A percentile compares a stretch with the other conserved stretches of the same genome.
phyloP scores from a whole-genome alignment of 148 eudicot species.

The Fagopyrum esculentum region DNA sequence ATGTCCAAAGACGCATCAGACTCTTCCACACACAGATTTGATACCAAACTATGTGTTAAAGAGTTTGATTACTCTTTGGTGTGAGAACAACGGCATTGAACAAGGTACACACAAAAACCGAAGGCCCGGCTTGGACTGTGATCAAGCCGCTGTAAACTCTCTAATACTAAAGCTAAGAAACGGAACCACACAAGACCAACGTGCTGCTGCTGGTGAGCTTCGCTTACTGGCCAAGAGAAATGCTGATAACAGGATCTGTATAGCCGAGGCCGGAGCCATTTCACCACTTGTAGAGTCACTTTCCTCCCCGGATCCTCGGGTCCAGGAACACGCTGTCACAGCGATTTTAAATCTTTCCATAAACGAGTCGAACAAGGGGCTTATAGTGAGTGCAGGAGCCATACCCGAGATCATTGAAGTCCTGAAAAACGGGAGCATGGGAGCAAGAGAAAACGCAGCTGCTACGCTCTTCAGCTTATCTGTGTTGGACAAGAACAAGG shows the following conservation, averaged over 20 bases:
- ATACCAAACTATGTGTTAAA: slow-evolving; percentile 84
- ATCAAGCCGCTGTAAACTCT: slow-evolving; percentile 43
- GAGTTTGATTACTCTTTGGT: slow-evolving; percentile 82
- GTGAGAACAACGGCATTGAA: slow-evolving; percentile 80
- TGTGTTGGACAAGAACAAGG: slow-evolving; percentile 53
- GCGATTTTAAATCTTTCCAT: slow-evolving; percentile 71
- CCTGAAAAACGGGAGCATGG: slow-evolving; percentile 44
- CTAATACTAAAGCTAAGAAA: slow-evolving; percentile 46
- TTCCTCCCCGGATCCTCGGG: slow-evolving; percentile 40
- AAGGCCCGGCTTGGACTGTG: slow-evolving; percentile 57
- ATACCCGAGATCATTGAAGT: slow-evolving; percentile 54
- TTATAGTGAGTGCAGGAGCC: slow-evolving; percentile 46
- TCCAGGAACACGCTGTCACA: slow-evolving; percentile 79
- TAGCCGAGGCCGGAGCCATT: slow-evolving; percentile 72
- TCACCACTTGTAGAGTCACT: slow-evolving; percentile 50
- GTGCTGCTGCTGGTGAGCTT: slow-evolving; percentile 67
- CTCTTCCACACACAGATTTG: slow-evolving; percentile 57
- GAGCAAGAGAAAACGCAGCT: slow-evolving; percentile 75
- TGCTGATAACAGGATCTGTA: slow-evolving; percentile 62
- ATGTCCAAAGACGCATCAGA: slow-evolving; percentile 87
- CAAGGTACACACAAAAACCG: slow-evolving; percentile 36
- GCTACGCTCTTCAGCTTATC: slow-evolving; percentile 71
- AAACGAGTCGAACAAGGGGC: slow-evolving; percentile 71
- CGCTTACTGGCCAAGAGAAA: slow-evolving; percentile 69
- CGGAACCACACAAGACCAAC: slow-evolving; percentile 62